Base-by-base conservation (phyloP, 2,329 filamentous ascomycete species). In the Dendryphion nanum region DNA sequence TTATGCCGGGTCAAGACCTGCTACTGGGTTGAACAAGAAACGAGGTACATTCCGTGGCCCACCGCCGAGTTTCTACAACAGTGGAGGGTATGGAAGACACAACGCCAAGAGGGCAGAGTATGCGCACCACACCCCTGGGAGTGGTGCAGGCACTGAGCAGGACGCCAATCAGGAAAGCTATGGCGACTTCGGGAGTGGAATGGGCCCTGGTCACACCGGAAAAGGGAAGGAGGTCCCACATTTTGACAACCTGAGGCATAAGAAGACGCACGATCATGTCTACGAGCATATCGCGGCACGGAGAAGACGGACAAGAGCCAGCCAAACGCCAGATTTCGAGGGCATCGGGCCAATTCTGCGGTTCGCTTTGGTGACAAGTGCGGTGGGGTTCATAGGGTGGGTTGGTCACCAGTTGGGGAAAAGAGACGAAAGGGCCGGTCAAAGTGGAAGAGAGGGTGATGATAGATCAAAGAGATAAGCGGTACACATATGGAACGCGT, bases 51-150 rank as follows among this genome's bases (percentile, higher is more conserved):
- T 94, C 66, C 79, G 79, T 15, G 91, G 91, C 0, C 91, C 93
- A 3, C 90, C 93, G 35, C 90, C 91, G 0, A 87, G 82, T 47
- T 97, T 96, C 70, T 96, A 89, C 66, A 78, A 83, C 14, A 82
- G 77, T 44, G 89, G 89, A 4, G 88, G 86, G 3, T 94, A 89
- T 77, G 87, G 86, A 33, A 63, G 70, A 3, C 79, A 86, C 41
- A 61, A 68, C 2, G 76, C 76, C 23, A 85, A 85, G 67, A 65
- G 81, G 24, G 66, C 68, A 37, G 73, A 74, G 23, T 55, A 70
- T 38, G 68, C 68, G 2, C 53, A 66, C 18, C 53, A 59, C 13
- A 46, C 57, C 17, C 40, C 54, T 5, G 42, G 51, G 23, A 18
- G 42, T 6, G 14, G 31, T 12, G 28, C 35, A 17, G 21, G 30